Evolutionary conservation across 1,139 yeast species (phyloP), one percentile per base, ranked within the genome.

Genomic region (Kodamaea sp.): DNA sequence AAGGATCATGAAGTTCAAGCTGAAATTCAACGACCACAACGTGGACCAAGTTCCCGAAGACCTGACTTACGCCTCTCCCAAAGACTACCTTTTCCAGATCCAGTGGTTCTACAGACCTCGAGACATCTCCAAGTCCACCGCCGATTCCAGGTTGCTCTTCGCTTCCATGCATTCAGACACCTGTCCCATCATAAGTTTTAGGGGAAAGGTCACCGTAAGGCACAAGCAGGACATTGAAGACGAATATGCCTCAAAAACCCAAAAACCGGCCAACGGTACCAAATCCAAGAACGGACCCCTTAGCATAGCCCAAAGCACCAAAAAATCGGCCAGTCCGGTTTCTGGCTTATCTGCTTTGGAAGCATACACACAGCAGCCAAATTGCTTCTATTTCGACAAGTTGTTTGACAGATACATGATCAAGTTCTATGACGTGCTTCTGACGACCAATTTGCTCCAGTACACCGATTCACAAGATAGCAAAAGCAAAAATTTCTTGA

Each of bases 31-130:
- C 31, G 30, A 24, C 15, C 16, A 34, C 31, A 7, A 27, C 25
- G 14, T 19, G 16, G 21, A 9, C 13, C 24, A 22, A n/a, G 10
- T 5, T n/a, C n/a, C 12, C 19, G 23, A 21, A 7, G 12, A 16
- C 15, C 28, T 15, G 22, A 29, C 12, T 21, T 24, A 24, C 25
- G 64, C 54, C 18, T 59, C 39, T 16, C 80, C 83, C 2, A 69
- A 66, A 23, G 70, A 73, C 34, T 83, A 68, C 52, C 59, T 64
- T 42, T 79, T 88, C 45, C 81, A 80, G 40, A 80, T 92, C 45
- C 94, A 90, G 61, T 90, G 97, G 97, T 83, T 83, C 55, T 88
- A 89, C 54, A 70, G 98, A 31, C 95, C 96, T 0, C 66, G 94
- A 42, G 97, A 89, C 55, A 83, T 90, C 28, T 80, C 83, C 35